These are phyloP conservation scores for Suhomyces tanzawaensis DNA, from an alignment of 805 yeast genomes.

Conservation along the genomic window DNA sequence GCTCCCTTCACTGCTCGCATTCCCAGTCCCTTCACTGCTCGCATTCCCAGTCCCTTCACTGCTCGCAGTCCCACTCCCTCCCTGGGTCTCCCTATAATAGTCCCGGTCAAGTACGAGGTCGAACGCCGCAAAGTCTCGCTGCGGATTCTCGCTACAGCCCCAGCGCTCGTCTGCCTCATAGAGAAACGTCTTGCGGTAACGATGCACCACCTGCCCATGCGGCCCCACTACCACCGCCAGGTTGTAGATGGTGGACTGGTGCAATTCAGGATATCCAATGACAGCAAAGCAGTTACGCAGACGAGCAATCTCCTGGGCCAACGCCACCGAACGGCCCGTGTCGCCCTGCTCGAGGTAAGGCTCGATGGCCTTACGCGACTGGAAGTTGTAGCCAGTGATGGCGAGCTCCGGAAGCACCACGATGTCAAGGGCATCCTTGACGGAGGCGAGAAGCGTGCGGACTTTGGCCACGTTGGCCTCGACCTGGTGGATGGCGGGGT, in stretches of 20 bases:
- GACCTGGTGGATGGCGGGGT: slow-evolving; percentile 60
- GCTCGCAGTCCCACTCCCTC: neutral
- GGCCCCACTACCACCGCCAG: slow-evolving; percentile 66
- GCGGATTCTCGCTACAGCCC: slow-evolving; percentile 73
- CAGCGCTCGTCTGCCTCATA: slow-evolving; percentile 77
- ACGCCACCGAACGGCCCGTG: slow-evolving; percentile 46
- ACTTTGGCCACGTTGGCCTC: slow-evolving; percentile 54
- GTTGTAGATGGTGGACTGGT: slow-evolving; percentile 49
- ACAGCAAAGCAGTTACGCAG: slow-evolving; percentile 61
- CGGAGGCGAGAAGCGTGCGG: slow-evolving; percentile 28
- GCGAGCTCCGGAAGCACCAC: slow-evolving; percentile 82
- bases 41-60: neutral
- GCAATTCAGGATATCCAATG: slow-evolving; percentile 77
- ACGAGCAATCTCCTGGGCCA: slow-evolving; percentile 57
- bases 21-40: neutral
- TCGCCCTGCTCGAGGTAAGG: slow-evolving; percentile 56
- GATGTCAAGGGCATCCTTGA: slow-evolving; percentile 48
- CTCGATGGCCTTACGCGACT: slow-evolving; percentile 40
- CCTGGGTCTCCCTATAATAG: slow-evolving; percentile 3
- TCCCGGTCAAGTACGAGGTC: slow-evolving; percentile 34
- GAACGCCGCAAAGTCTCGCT: slow-evolving; percentile 51
- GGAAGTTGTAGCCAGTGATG: slow-evolving; percentile 78
- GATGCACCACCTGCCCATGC: slow-evolving; percentile 54
- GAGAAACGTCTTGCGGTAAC: slow-evolving; percentile 73
- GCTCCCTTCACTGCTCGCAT: neutral